Evolutionary conservation across 345 rosid genomes (phyloP), one percentile per base, ranked within the genome.

Genomic region (Eucalyptus erythrocorys): DNA sequence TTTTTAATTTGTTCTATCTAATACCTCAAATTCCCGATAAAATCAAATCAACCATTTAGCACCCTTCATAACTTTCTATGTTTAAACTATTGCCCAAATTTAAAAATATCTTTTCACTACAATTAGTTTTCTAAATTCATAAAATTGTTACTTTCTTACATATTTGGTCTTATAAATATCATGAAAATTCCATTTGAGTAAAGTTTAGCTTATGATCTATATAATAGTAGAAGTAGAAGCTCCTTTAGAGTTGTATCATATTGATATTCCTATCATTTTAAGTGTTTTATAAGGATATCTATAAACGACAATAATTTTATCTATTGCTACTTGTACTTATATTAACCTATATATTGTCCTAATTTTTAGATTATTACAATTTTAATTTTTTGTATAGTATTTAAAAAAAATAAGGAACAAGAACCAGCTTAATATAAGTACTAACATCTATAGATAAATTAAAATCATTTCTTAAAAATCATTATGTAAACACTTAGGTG

Each of bases 21-120:
- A 22, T 24, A 1, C 0, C 3, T 22, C 27, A 55, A 55, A 30
- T 22, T 55, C 6, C 1, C 13, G 1, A 55, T 24, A 55, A 55
- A 55, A 24, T 55, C 61, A 55, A 55, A 24, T 24, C 30, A 55
- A 55, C 61, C 61, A 55, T 55, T 24, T 22, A 22, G 3, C 61
- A 22, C 13, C 30, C 12, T 24, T 55, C 61, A 55, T 24, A 22
- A 55, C 61, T 55, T 24, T 55, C 30, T 24, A 55, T 2, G 13
- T 55, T 55, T 55, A 55, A 22, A 55, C 61, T 55, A 55, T 4
- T 55, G 27, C 61, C 61, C 6, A 9, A 55, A 55, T 55, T 9
- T 55, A 22, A 24, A 55, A 55, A 55, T 0, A 55, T 19, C 30
- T 4, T 55, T 55, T 55, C 30, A 55, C 61, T 8, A 4, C 27